Base-by-base conservation (phyloP, 352 stramenopile species). In the Albugo laibachii region DNA sequence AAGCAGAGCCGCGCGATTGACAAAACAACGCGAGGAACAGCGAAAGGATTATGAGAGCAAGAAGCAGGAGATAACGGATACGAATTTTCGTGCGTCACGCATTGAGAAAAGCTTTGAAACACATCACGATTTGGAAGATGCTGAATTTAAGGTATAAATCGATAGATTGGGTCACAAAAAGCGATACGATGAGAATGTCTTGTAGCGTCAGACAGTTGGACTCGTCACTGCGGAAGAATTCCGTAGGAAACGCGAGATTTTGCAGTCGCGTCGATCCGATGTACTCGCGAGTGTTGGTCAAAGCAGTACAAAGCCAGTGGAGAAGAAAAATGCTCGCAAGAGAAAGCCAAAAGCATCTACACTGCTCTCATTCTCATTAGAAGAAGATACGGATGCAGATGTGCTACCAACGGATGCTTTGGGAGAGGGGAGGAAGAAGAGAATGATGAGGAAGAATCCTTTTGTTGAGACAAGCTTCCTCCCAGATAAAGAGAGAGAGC, bases 191-290 rank as follows among this genome's bases (percentile, higher is more conserved):
- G 20, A 13, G 24, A 11, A 10, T 39, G 6, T 39, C 24, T 16
- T 16, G 18, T 45, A 87, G 73, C 65, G 78, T 6, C 78, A 92
- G 63, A 92, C 76, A 3, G 71, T 89, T 11, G 93, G 93, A 5
- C 60, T 98, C 13, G 89, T 98, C n/a, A 96, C 85, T 1, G 92
- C 87, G 0, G 77, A 95, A 53, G 89, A 97, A 57, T 98, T 96
- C 57, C 65, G 82, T 2, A 82, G 79, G 48, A 82, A 82, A 37
- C 69, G 81, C n/a, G 79, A 93, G 48, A 61, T 92, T 48, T 49
- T 86, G 34, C 62, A 76, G 47, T 75, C 69, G 18, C 51, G 56
- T 41, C 16, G 20, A 43, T 19, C 38, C 16, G 20, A 43, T 24
- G 38, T 24, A 3, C 16, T 24, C 8, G 38, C 38, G 20, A 43